Evolutionary conservation across 2,329 filamentous ascomycete genomes (phyloP).

Genomic region (Hypoxylon sp.): DNA sequence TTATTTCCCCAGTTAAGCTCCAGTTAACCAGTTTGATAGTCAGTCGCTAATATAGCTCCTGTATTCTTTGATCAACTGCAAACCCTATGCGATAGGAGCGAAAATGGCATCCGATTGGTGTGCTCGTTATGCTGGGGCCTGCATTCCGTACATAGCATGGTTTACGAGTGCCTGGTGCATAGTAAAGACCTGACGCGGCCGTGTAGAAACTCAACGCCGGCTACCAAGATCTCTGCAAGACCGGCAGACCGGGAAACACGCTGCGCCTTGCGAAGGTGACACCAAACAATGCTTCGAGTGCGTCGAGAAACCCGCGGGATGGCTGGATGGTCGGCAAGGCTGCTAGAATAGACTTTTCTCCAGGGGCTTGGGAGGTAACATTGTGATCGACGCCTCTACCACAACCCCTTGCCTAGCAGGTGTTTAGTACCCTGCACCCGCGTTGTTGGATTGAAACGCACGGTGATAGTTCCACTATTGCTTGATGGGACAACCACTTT

Average conservation of each 20-base stretch:
- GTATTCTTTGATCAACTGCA: constrained; percentile 21
- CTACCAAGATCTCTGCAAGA: no score
- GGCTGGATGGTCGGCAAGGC: background rate
- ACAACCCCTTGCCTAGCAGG: constrained; percentile 20
- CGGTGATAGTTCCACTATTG: constrained; percentile 26
- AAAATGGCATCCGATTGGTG: background rate
- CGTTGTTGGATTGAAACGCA: constrained; percentile 24
- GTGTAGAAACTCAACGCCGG: background rate
- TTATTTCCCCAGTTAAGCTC: constrained; percentile 7
- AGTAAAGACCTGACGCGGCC: background rate
- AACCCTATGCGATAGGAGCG: constrained; percentile 9
- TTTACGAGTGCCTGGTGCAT: background rate
- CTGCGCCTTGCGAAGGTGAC: no score
- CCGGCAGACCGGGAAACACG: no score
- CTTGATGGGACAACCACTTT: constrained; percentile 11
- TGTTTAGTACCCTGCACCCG: constrained; percentile 16
- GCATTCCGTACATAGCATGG: background rate
- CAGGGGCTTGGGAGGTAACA: constrained; percentile 21
- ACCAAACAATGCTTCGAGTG: no score
- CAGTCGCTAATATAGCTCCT: constrained; percentile 21
- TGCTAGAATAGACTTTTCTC: no score
- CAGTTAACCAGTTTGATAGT: constrained; percentile 33
- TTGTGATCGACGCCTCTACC: constrained; percentile 32
- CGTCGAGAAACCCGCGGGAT: no score
- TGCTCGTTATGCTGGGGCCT: background rate